Evolutionary conservation across 768 basidiomycete genomes (phyloP), one percentile per base, ranked within the genome.

Genomic region (Sporobolomyces pararoseus): DNA sequence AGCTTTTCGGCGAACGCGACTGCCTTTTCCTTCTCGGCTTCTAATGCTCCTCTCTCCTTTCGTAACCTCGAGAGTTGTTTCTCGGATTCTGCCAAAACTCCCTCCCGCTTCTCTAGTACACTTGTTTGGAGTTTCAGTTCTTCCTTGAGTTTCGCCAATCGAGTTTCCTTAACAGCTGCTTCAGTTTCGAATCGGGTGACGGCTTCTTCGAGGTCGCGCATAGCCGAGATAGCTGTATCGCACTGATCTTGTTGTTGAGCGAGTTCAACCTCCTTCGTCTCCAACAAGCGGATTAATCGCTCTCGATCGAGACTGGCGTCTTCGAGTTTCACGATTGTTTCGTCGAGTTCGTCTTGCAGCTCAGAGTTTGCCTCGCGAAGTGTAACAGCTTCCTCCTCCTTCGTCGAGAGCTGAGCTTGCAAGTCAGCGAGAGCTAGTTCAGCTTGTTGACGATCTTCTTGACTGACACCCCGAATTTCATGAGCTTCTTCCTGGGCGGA

Each of bases 1-100:
- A 77, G 68, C 61, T 66, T 71, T 10, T 47, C 57, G 17, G 75
- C 76, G 19, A 69, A 21, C 31, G 66, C 68, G 19, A 50, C 32
- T 12, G 69, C 44, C 17, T 69, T 54, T n/a, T 63, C 57, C 44
- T 42, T 54, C 61, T 73, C 72, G 17, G 46, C 25, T 29, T 44
- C 44, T 12, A 63, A 21, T 21, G 29, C 32, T 27, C 50, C 65
- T 21, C 29, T 31, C 50, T 73, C 68, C 50, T 51, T 53, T 25
- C 23, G 51, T 12, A 37, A 12, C 46, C 57, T 46, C 19, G 39
- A 57, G 10, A 42, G 32, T 12, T 19, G 34, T 53, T 53, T 57
- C 61, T 73, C 66, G n/a, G 59, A 12, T 47, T 69, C 71, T 2
- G 49, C 64, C 2, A 73, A n/a, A 7, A 65, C 59, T 29, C 59